phyloP scores from a whole-genome alignment of 129 eudicot species.

The Flaveria sonorensis region DNA sequence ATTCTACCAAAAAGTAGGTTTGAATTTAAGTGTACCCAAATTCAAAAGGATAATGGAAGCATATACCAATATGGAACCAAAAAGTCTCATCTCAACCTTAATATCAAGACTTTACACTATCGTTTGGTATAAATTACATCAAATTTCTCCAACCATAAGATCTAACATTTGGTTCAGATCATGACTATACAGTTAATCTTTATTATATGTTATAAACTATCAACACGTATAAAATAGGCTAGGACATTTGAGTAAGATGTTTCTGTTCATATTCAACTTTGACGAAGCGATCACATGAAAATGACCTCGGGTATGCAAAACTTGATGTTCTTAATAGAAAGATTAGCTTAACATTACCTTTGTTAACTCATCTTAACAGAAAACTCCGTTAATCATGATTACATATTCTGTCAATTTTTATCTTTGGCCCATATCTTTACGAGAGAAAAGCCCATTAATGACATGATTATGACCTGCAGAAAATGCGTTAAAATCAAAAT shows the following conservation, averaged over 20 bases:
- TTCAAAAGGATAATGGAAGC: neutral
- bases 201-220: no score
- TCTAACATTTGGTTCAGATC: neutral
- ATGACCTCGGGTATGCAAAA: neutral
- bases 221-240: no score
- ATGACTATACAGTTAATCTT: no score
- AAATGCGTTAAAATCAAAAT: neutral
- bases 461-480: constrained; percentile 78
- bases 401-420: constrained; percentile 17
- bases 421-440: constrained; percentile 79
- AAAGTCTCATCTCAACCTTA: neutral
- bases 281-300: no score
- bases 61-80: neutral
- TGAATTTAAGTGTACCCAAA: neutral
- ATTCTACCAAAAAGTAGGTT: neutral
- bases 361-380: neutral
- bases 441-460: constrained; percentile 81
- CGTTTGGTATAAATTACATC: neutral
- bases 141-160: no score
- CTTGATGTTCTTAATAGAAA: neutral
- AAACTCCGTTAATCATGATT: neutral
- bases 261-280: no score
- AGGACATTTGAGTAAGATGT: no score
- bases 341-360: neutral
- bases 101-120: no score